Evolutionary conservation across 1,284 basidiomycete genomes (phyloP).

Genomic region (Serendipita sp.): DNA sequence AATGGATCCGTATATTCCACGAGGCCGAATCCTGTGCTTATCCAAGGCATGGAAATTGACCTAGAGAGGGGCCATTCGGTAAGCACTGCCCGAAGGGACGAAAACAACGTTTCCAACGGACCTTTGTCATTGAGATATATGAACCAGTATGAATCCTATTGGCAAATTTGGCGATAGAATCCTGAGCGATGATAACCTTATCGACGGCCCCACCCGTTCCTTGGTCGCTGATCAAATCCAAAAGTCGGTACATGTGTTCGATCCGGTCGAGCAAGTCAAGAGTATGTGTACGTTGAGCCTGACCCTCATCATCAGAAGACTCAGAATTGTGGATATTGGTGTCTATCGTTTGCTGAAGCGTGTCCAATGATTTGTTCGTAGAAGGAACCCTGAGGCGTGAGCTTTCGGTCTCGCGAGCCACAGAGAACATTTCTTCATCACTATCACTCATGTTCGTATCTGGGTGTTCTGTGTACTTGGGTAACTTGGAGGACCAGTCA

Average conservation of each 20-base stretch:
- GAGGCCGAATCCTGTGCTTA: slow-evolving; percentile 27
- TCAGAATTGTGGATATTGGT: not conserved
- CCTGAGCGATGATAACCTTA: slow-evolving; percentile 43
- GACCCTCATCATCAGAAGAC: not conserved
- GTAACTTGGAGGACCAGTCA: no score
- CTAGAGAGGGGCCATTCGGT: not conserved
- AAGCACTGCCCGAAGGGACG: not conserved
- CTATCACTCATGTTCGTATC: not conserved
- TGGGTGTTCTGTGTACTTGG: no score
- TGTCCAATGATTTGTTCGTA: not conserved
- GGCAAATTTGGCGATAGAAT: slow-evolving; percentile 31
- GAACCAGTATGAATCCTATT: slow-evolving; percentile 34
- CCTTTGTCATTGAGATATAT: slow-evolving; percentile 33
- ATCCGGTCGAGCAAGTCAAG: slow-evolving; percentile 21
- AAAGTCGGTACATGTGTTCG: slow-evolving; percentile 33
- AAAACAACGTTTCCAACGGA: not conserved
- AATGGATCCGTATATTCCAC: slow-evolving; percentile 43
- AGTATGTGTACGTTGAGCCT: not conserved
- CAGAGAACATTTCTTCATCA: not conserved
- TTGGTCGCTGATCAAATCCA: slow-evolving; percentile 37
- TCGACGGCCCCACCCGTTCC: slow-evolving; percentile 33
- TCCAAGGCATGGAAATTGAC: slow-evolving; percentile 40
- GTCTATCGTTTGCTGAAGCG: not conserved
- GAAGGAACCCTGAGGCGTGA: not conserved
- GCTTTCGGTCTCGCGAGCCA: not conserved